Percentiles rank a stretch among this genome's conserved stretches.
phyloP scores from a whole-genome alignment of 2,329 filamentous ascomycete species.

The Lasiodiplodia hormozganensis region DNA sequence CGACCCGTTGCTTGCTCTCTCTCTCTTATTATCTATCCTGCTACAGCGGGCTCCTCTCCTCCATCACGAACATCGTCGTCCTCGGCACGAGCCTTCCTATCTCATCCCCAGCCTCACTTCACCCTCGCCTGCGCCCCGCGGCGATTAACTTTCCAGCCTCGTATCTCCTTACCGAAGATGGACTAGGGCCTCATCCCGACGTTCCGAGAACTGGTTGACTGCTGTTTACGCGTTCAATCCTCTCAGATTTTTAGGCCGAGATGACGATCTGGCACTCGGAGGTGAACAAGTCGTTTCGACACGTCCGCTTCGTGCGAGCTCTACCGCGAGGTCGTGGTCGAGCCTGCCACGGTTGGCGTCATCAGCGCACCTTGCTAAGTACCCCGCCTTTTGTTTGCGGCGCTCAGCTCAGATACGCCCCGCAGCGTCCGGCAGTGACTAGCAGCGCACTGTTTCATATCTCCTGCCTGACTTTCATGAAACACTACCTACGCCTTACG shows the following conservation, averaged over 20 bases:
- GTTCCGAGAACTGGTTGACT: slow-evolving; percentile 7
- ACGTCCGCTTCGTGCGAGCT: neutral
- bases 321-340: neutral
- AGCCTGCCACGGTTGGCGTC: slow-evolving; percentile 6
- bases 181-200: slow-evolving; percentile 1
- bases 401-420: neutral
- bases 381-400: slow-evolving; percentile 22
- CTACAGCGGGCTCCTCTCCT: neutral
- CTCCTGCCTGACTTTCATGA: slow-evolving; percentile 1
- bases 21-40: neutral
- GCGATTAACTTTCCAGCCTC: slow-evolving; percentile 23
- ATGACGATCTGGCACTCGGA: neutral
- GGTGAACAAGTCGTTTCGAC: slow-evolving; percentile 14
- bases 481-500: neutral
- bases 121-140: neutral
- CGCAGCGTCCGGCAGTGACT: slow-evolving; percentile 1
- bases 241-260: neutral
- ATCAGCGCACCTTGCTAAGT: neutral
- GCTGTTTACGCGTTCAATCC: neutral
- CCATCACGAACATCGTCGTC: neutral
- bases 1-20: neutral
- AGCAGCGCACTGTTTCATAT: slow-evolving; percentile 2
- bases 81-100: neutral
- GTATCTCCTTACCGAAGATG: slow-evolving; percentile 5
- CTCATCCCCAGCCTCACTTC: slow-evolving; percentile 6